Evolutionary conservation across 2,329 filamentous ascomycete genomes (phyloP).

Genomic region (Cladosporium cucumerinum): DNA sequence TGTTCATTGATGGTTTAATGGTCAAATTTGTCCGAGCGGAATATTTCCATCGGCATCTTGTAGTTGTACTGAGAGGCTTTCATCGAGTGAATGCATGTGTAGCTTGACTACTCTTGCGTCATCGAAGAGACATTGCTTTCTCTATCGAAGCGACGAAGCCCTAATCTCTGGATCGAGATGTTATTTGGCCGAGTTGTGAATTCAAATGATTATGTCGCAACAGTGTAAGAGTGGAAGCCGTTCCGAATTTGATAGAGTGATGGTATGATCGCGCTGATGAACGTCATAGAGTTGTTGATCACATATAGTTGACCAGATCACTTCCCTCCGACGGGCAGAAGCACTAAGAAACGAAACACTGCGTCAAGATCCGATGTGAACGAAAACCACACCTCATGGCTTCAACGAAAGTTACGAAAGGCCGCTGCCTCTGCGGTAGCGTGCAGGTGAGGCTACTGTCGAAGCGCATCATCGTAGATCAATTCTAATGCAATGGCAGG

Average conservation of each 20-base stretch:
- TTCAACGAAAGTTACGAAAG: background rate
- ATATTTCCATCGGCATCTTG: background rate
- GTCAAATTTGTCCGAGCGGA: background rate
- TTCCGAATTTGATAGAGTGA: background rate
- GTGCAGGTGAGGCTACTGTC: background rate
- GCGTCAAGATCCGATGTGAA: background rate
- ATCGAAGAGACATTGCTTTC: background rate
- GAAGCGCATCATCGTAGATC: background rate
- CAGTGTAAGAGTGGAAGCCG: background rate
- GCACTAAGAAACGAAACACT: background rate
- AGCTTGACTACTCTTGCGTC: background rate
- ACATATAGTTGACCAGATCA: background rate
- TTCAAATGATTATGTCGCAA: background rate
- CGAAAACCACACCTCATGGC: background rate
- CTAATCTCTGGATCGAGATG: background rate
- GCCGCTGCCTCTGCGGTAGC: slow-evolving; percentile 5
- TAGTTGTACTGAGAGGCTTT: no score
- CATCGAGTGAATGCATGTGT: no score
- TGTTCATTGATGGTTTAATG: background rate
- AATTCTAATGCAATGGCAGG: background rate
- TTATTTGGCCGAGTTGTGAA: background rate
- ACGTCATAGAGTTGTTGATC: background rate
- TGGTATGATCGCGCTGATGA: background rate
- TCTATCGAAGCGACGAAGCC: background rate
- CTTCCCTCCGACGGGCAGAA: background rate